Evolutionary conservation across 139 green algal species (phyloP).

Genomic region (Astrephomene gubernaculifera): DNA sequence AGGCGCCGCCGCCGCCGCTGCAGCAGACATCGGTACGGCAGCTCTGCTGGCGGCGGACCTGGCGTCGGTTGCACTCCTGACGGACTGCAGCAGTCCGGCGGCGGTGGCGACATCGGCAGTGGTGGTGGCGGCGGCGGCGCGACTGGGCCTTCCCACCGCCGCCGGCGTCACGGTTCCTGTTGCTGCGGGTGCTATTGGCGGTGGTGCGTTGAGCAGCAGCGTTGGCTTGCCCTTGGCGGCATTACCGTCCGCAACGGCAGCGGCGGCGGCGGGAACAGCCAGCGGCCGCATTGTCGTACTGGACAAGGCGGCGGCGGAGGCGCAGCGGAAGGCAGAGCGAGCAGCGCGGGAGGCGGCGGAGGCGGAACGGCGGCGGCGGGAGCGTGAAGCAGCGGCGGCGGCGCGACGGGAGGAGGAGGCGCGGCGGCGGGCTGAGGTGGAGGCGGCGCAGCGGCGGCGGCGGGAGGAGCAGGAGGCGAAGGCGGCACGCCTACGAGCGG

Average conservation of each 20-base stretch:
- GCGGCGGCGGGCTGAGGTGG: slow-evolving; percentile 4
- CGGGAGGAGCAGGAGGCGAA: slow-evolving; percentile 6
- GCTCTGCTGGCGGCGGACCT: slow-evolving; percentile 22
- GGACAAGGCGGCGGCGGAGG: not conserved
- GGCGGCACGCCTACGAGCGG: not conserved
- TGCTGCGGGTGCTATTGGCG: too few relatives aligned
- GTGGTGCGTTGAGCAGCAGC: too few relatives aligned
- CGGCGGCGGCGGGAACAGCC: not conserved
- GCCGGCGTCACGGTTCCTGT: not conserved
- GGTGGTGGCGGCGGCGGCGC: slow-evolving; percentile 16
- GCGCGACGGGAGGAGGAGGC: not conserved
- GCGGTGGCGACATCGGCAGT: too few relatives aligned
- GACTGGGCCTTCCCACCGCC: not conserved
- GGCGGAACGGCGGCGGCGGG: not conserved
- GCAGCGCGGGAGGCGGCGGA: not conserved
- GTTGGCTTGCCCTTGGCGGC: too few relatives aligned
- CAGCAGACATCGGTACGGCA: not conserved
- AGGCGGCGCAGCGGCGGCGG: not conserved
- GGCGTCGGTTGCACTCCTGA: slow-evolving; percentile 5
- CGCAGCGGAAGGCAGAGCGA: not conserved
- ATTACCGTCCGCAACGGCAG: not conserved
- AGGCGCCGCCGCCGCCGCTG: not conserved
- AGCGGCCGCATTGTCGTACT: not conserved
- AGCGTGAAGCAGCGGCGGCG: slow-evolving; percentile 6
- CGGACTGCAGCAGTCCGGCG: not conserved